Evolutionary conservation across 2,329 filamentous ascomycete genomes (phyloP).

Genomic region (Colletotrichum ledebouriae): DNA sequence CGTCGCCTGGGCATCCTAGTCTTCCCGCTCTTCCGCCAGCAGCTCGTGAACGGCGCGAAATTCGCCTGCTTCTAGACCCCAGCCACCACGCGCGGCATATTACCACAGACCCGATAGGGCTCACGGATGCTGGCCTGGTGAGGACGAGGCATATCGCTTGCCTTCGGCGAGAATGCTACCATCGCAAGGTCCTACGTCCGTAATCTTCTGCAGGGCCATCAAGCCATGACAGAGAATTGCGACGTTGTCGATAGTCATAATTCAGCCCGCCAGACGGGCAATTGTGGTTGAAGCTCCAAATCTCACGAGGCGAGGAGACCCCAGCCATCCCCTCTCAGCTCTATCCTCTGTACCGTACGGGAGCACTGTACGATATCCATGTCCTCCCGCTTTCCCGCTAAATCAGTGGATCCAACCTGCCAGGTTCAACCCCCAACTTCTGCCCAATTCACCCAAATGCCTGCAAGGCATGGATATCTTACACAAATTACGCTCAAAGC

Average conservation of each 20-base stretch:
- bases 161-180: constrained; percentile 17
- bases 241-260: constrained; percentile 13
- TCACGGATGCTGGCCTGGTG: constrained; percentile 1
- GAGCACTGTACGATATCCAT: constrained; percentile 40
- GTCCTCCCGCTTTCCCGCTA: constrained; percentile 39
- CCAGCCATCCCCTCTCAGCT: constrained; percentile 16
- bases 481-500: constrained; percentile 26
- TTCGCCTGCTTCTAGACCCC: constrained; percentile 39
- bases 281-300: constrained; percentile 32
- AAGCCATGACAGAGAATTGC: constrained; percentile 9
- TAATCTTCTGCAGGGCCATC: constrained; percentile 25
- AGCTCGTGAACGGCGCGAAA: constrained; percentile 35
- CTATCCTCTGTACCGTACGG: constrained; percentile 37
- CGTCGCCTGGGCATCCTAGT: constrained; percentile 33
- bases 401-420: constrained; percentile 34
- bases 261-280: constrained; percentile 21
- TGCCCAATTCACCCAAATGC: constrained; percentile 26
- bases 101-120: constrained; percentile 27
- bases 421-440: constrained; percentile 31
- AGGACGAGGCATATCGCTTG: constrained; percentile 22
- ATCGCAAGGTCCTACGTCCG: constrained; percentile 28
- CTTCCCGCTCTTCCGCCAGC: constrained; percentile 38
- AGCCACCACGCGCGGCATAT: constrained; percentile 37
- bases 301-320: constrained; percentile 34
- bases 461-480: constrained; percentile 15